Evolutionary conservation across 805 yeast species (phyloP).

Genomic region (Sugiyamaella boreocaroliniensis): DNA sequence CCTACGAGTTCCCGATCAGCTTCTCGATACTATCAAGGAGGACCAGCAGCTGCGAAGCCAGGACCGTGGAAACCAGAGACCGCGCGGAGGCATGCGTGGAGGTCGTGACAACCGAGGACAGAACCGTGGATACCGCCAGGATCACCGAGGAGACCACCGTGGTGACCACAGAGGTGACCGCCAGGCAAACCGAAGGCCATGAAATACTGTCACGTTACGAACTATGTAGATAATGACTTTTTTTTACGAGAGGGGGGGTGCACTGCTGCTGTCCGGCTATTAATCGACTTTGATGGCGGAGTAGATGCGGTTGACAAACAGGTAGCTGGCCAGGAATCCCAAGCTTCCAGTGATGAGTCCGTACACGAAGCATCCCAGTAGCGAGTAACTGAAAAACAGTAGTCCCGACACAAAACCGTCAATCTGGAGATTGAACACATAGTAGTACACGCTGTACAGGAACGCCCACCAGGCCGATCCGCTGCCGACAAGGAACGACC

Average conservation of each 20-base stretch:
- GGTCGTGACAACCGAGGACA: conserved; percentile 10
- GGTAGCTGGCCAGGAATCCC: conserved; percentile 58
- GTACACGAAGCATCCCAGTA: conserved; percentile 52
- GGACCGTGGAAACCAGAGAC: conserved; percentile 21
- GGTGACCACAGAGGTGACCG: conserved; percentile 12
- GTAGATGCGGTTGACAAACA: conserved; percentile 59
- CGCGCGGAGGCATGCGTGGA: conserved; percentile 14
- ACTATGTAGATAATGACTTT: neutral
- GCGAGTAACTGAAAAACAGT: conserved; percentile 66
- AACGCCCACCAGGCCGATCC: conserved; percentile 69
- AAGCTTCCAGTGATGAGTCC: conserved; percentile 72
- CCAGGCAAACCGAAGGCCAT: conserved; percentile 5
- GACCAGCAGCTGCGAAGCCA: conserved; percentile 34
- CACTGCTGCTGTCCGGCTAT: conserved; percentile 2
- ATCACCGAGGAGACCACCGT: conserved; percentile 13
- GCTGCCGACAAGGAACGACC: conserved; percentile 61
- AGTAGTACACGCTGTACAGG: conserved; percentile 57
- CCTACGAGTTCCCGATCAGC: conserved; percentile 36
- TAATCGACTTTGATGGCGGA: conserved; percentile 52
- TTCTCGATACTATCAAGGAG: conserved; percentile 34
- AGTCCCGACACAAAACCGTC: conserved; percentile 58
- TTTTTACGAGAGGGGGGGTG: neutral
- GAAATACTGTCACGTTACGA: neutral
- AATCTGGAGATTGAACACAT: conserved; percentile 49
- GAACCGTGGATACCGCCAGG: conserved; percentile 10